phyloP scores from a whole-genome alignment of 2,329 filamentous ascomycete species.

The Colletotrichum shisoi region DNA sequence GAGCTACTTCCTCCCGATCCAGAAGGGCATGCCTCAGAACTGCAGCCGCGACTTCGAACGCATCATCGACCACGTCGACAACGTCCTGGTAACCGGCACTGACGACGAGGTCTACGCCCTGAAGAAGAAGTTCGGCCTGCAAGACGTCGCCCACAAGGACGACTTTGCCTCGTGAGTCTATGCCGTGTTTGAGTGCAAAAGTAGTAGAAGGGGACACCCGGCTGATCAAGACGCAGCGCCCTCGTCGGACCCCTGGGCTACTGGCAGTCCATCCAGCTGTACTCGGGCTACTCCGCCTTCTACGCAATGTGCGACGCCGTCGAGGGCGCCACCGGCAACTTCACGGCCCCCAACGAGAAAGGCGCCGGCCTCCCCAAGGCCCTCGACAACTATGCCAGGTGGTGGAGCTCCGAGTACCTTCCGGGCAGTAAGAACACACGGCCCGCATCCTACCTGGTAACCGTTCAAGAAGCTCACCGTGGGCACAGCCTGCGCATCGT shows the following conservation, averaged over 20 bases:
- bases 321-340: conserved; percentile 41
- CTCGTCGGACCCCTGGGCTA: conserved; percentile 42
- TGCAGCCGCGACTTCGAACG: conserved; percentile 62
- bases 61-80: conserved; percentile 64
- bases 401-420: conserved; percentile 56
- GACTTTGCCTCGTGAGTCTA: conserved; percentile 55
- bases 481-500: conserved; percentile 54
- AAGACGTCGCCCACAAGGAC: conserved; percentile 56
- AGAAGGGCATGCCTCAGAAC: conserved; percentile 65
- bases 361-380: conserved; percentile 65
- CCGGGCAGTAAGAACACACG: conserved; percentile 55
- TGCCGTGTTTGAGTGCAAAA: conserved; percentile 10
- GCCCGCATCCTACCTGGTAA: not conserved
- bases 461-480: conserved; percentile 14
- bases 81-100: conserved; percentile 53
- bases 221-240: conserved; percentile 37
- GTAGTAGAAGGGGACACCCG: not conserved
- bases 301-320: conserved; percentile 50
- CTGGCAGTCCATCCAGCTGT: conserved; percentile 51
- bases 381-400: conserved; percentile 63
- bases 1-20: conserved; percentile 66
- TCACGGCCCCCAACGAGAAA: conserved; percentile 44
- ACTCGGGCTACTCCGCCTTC: conserved; percentile 48
- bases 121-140: conserved; percentile 62
- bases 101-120: conserved; percentile 53